Base-by-base conservation (phyloP, 208 protist genomes). In the Trypanosoma scelopori region DNA sequence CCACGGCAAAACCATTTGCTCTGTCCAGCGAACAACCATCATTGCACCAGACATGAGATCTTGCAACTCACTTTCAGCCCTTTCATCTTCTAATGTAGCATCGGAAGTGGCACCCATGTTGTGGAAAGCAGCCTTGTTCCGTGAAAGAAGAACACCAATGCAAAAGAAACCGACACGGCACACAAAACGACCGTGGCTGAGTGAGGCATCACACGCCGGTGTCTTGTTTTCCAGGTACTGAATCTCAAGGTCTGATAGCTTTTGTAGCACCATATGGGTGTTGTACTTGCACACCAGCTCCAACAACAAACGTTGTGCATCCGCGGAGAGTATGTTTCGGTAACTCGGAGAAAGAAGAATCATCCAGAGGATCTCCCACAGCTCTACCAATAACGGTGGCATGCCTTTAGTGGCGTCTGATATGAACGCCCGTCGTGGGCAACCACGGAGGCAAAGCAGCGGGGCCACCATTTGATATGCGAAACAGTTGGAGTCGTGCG, bases 361-460 rank as follows among this genome's bases (percentile, higher is more conserved):
- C 32, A 4, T 42, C 66, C 66, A 72, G 1, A 65, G 22, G 18
- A 72, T 23, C 18, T 72, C 39, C 66, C 66, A 72, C 20, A 72
- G 1, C 30, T 59, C 41, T 53, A n/a, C 23, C 37, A 65, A 16
- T 27, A 28, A 9, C 18, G 37, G 50, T 53, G 41, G 15, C 32
- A 72, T 30, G 1, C 52, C 39, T 3, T 42, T 51, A 27, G 59
- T 5, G 25, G 35, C 39, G 20, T 18, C 9, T 23, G 39, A 56
- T 49, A 23, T 9, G 30, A 79, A 66, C 23, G 32, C 15, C 30
- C 18, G 23, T 0, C 59, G 45, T n/a, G 62, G 61, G 48, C 79
- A 89, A 22, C 74, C 76, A 22, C 82, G 62, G 35, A 92, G 43
- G 32, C 72, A 85, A n/a, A 89, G 35, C 20, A 92, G 65, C n/a